Conservation (phyloP, 176 grass and related monocot genomes). For the Phoenix roebelenii region DNA sequence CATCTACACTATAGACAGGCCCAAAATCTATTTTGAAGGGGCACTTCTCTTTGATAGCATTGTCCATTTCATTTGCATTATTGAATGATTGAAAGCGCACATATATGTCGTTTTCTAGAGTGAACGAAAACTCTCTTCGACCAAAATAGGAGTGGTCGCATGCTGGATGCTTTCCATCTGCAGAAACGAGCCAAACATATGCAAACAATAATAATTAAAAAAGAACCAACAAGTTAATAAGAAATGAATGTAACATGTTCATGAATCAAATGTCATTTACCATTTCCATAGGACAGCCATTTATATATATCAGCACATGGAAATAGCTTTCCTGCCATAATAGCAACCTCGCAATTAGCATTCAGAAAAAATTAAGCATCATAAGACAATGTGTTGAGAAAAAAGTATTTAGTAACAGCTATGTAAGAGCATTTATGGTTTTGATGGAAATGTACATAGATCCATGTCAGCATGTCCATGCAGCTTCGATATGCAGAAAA, state of each 20-base stretch:
- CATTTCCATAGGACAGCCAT: conserved; percentile 96
- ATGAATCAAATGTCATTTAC: conserved; percentile 18
- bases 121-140: conserved; percentile 80
- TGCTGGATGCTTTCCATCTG: conserved; percentile 85
- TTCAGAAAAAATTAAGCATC: background rate
- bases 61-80: conserved; percentile 59
- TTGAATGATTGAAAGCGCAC: conserved; percentile 82
- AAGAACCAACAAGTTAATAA: too few species aligned
- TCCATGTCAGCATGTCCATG: too few species aligned
- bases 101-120: conserved; percentile 84
- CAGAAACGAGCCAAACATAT: conserved; percentile 2
- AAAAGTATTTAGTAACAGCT: background rate
- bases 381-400: conserved; percentile 1
- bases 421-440: too few species aligned
- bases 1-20: conserved; percentile 81
- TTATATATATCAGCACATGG: conserved; percentile 68
- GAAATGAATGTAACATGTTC: background rate
- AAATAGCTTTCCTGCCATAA: conserved; percentile 66
- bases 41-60: conserved; percentile 70
- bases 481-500: too few species aligned
- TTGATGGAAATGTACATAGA: too few species aligned
- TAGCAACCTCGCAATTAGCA: too few species aligned
- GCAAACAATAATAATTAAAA: background rate
- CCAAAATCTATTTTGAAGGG: conserved; percentile 94
- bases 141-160: conserved; percentile 82